phyloP scores from a whole-genome alignment of 495 filamentous ascomycete species.

The Neurospora pannonica region DNA sequence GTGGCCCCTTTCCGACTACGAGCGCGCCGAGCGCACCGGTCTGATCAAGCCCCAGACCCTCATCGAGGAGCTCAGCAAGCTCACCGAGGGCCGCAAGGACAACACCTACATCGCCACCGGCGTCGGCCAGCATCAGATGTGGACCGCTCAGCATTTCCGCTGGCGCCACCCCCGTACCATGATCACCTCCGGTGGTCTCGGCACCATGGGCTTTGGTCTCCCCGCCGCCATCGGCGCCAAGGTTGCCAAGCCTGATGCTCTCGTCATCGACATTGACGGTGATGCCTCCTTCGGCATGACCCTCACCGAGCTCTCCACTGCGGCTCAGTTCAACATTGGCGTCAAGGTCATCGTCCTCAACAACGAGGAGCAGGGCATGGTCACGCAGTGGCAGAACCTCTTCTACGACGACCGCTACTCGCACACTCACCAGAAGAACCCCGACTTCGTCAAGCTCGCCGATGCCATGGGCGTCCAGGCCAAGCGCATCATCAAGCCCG shows the following conservation, averaged over 20 bases:
- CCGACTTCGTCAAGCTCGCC: constrained; percentile 76
- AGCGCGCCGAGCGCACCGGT: constrained; percentile 56
- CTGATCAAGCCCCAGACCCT: constrained; percentile 84
- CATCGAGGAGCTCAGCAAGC: constrained; percentile 69
- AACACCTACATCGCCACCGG: constrained; percentile 80
- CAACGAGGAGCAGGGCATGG: constrained; percentile 97
- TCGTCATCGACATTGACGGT: constrained; percentile 91
- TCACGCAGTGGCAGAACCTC: constrained; percentile 89
- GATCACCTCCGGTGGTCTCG: constrained; percentile 85
- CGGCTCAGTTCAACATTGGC: constrained; percentile 83
- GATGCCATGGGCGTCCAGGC: constrained; percentile 75
- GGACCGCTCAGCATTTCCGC: constrained; percentile 87
- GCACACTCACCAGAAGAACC: constrained; percentile 85
- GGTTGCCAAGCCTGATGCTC: constrained; percentile 72
- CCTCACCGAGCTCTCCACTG: constrained; percentile 81
- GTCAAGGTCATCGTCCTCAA: constrained; percentile 89
- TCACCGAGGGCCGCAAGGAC: constrained; percentile 64
- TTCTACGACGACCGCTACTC: constrained; percentile 91
- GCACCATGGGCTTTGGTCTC: constrained; percentile 93
- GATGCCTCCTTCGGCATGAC: constrained; percentile 98
- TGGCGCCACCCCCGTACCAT: constrained; percentile 81
- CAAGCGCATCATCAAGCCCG: constrained; percentile 52
- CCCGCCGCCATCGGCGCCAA: constrained; percentile 92
- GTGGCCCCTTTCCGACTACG: constrained; percentile 68
- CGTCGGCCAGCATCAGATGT: constrained; percentile 97